Base-by-base conservation (phyloP, 1,284 basidiomycete species). In the Ceratobasidium sp. region DNA sequence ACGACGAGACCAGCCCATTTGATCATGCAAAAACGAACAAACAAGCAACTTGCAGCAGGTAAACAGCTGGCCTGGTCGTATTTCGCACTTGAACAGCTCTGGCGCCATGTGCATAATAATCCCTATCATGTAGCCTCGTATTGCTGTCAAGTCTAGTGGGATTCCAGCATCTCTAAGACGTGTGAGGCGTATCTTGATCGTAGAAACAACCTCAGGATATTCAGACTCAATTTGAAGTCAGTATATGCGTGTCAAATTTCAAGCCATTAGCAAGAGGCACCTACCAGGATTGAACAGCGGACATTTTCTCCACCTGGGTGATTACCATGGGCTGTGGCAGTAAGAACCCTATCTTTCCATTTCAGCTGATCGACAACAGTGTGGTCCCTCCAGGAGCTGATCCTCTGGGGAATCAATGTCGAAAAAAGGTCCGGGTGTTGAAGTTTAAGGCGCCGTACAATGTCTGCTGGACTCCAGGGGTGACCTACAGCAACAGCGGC, bases 311-410 rank as follows among this genome's bases (percentile, higher is more conserved):
- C 47, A 49, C 23, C 7, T 16, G 23, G 58, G 41, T 44, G 41
- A 61, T 44, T 61, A 28, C 58, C 58, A 28, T 6, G 41, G 14
- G 16, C 38, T 14, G 38, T 18, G 35, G 57, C 59, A 35, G 41
- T 7, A 38, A 72, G 26, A 28, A 9, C 9, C 38, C 55, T 5
- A 28, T 72, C 69, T 41, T 49, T 47, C 57, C 69, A 61, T 30
- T 26, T 16, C 26, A 58, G n/a, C 23, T 32, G 18, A 18, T 62
- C 14, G 44, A 44, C 23, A n/a, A 61, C 18, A 14, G 41, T 21
- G 16, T 14, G 21, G 35, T 62, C 28, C 28, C 54, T 18, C 69
- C 69, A 61, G 3, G 46, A 23, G 30, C 69, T 61, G 57, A 61
- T 32, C 18, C 30, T 28, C 69, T 55, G 41, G 7, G 58, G 58